A percentile compares a stretch with the other conserved stretches of the same genome.
These are phyloP conservation scores for Neopestalotiopsis sp. DNA, from an alignment of 2,329 filamentous ascomycete species.

Conservation along the genomic window DNA sequence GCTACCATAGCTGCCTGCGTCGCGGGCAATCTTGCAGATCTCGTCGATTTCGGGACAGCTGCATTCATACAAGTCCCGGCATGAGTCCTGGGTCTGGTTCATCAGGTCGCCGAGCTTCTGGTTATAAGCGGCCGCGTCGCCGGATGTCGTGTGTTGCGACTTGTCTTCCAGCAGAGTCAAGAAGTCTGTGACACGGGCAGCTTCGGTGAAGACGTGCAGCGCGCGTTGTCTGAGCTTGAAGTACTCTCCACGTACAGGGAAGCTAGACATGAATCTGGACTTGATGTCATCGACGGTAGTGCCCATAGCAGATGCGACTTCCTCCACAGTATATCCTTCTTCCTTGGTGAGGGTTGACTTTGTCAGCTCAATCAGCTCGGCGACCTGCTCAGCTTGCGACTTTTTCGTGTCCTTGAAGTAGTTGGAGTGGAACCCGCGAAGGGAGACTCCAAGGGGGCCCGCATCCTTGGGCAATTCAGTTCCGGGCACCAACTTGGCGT, in stretches of 20 bases:
- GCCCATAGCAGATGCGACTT: conserved; percentile 76
- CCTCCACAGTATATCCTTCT: conserved; percentile 85
- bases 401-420: conserved; percentile 68
- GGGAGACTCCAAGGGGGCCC: conserved; percentile 80
- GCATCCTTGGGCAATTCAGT: conserved; percentile 75
- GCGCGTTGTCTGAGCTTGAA: conserved; percentile 91
- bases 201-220: conserved; percentile 89
- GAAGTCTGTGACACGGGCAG: conserved; percentile 84
- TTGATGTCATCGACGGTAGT: conserved; percentile 75
- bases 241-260: conserved; percentile 83
- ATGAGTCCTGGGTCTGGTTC: conserved; percentile 89
- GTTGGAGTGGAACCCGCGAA: conserved; percentile 85
- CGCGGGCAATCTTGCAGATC: conserved; percentile 79
- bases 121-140: conserved; percentile 67
- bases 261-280: conserved; percentile 80
- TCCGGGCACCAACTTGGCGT: conserved; percentile 61
- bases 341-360: conserved; percentile 75
- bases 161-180: conserved; percentile 72
- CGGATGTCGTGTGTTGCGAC: conserved; percentile 44
- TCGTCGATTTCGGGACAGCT: conserved; percentile 92
- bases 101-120: conserved; percentile 78
- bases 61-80: conserved; percentile 87
- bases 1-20: conserved; percentile 82
- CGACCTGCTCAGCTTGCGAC: conserved; percentile 69
- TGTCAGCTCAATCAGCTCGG: conserved; percentile 72